Evolutionary conservation across 2,329 filamentous ascomycete genomes (phyloP), one percentile per base, ranked within the genome.

Genomic region (Xylariaceae sp.): DNA sequence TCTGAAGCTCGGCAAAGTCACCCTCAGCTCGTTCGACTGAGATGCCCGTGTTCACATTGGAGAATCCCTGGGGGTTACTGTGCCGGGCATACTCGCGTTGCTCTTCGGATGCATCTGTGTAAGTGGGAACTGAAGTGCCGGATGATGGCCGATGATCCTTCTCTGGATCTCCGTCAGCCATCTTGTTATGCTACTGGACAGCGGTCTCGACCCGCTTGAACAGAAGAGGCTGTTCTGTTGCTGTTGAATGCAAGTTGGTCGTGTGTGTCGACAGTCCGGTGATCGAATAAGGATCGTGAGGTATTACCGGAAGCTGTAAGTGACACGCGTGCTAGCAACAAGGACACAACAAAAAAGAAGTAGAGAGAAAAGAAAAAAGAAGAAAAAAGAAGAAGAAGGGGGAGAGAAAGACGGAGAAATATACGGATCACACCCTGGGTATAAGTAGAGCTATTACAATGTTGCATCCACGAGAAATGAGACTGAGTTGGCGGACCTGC

Each of bases 1-100:
- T 78, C 69, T 82, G 87, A 11, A 92, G 78, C 64, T 88, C 80
- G 0, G 82, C 82, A 64, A 92, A 92, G 30, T 91, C 87, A 37
- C 82, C 82, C 72, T 89, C 83, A 49, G 88, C 88, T 55, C 82
- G 81, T 60, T 83, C 77, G 55, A 92, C 80, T 7, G 88, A 85
- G 37, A 92, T 80, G 18, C 84, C 84, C 2, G 69, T 67, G 53
- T 71, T 64, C 23, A 72, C 67, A n/a, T 68, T 69, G 4, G 76
- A 74, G 56, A 77, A 76, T 42, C 80, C 80, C 66, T 77, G 74
- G 51, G 80, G 79, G 64, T 82, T 82, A 61, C 71, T 74, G 54
- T 75, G 76, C 18, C 76, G 73, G 4, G 72, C 75, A 55, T 74
- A 70, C 58, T 80, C 76, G 34, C 72, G 70, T 62, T 74, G 69